Base-by-base conservation (phyloP, 306 rosid species). In the Prunus kanzakura region DNA sequence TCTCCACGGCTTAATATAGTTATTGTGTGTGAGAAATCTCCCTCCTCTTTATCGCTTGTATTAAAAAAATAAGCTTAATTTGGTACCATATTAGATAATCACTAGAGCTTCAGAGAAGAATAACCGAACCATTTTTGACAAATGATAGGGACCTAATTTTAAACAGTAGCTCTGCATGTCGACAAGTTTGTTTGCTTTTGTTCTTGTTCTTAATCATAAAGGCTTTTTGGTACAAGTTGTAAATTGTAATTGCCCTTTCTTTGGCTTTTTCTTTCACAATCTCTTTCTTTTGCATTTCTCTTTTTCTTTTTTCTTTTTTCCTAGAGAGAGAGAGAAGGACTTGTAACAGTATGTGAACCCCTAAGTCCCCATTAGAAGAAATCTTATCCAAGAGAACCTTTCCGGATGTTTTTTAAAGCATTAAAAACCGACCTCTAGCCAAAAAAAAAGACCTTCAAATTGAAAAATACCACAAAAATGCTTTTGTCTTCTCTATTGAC, bases 1-100 rank as follows among this genome's bases (percentile, higher is more conserved):
- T 35, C 41, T 35, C 8, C 1, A 35, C 0, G 0, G 0, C 1
- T 0, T 35, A 1, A 32, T 5, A 35, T 35, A 35, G 0, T 35
- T 35, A 35, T 35, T 35, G 41, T 35, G 1, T 35, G 8, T 35
- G 1, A 35, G 1, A 35, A 35, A 35, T 35, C 0, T 5, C 0
- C 1, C 0, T 35, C 8, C 8, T 35, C 2, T 5, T 5, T 35
- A 35, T 35, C 8, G 1, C 41, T 5, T 35, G 41, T 35, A 5
- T 0, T 1, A 6, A 35, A 5, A 35, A 32, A 32, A 1, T 0
- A 23, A 23, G 23, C 23, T 38, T 38, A 2, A 12, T 47, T 10
- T 47, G 4, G 0, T 47, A 2, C 15, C 52, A 3, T 47, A 47
- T 47, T 47, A 47, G 15, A 12, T 12, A 3, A 47, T 47, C 15